These are phyloP conservation scores for Nitzschia inconspicua DNA, from an alignment of 108 stramenopile species.

Conservation along the genomic window DNA sequence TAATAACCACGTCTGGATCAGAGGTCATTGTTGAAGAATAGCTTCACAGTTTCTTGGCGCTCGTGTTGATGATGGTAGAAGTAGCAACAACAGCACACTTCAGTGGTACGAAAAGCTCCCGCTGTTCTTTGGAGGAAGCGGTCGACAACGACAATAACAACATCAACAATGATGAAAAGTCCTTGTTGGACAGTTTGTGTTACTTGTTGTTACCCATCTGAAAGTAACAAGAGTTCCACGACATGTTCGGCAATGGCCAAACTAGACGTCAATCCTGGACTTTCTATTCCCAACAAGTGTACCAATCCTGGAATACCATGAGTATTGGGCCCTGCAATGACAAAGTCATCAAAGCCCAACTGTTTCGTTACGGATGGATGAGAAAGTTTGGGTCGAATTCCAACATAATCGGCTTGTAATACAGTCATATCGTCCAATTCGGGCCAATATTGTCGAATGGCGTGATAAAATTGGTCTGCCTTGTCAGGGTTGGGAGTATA, in stretches of 20 bases:
- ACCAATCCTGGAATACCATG: constrained; percentile 70
- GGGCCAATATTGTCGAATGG: constrained; percentile 79
- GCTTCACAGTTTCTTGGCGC: too few relatives aligned
- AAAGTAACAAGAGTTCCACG: too few relatives aligned
- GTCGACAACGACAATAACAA: too few relatives aligned
- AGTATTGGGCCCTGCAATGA: constrained; percentile 38
- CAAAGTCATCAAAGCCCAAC: constrained; percentile 53
- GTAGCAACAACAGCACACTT: too few relatives aligned
- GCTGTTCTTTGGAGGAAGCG: too few relatives aligned
- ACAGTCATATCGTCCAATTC: constrained; percentile 41
- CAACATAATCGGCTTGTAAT: constrained; percentile 74
- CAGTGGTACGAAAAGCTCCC: too few relatives aligned
- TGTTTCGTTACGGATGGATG: constrained; percentile 44
- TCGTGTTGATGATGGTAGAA: too few relatives aligned
- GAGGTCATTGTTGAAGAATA: too few relatives aligned
- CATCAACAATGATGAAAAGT: too few relatives aligned
- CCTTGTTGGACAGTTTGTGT: too few relatives aligned
- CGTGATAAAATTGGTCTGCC: constrained; percentile 54
- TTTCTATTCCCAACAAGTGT: constrained; percentile 81
- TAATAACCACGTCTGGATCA: too few relatives aligned
- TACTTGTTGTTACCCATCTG: too few relatives aligned
- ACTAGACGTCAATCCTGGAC: constrained; percentile 82
- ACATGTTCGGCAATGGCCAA: constrained; percentile 72
- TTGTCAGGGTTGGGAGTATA: constrained; percentile 46
- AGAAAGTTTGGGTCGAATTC: constrained; percentile 74